phyloP scores from a whole-genome alignment of 495 filamentous ascomycete species.

The Amniculicola lignicola region DNA sequence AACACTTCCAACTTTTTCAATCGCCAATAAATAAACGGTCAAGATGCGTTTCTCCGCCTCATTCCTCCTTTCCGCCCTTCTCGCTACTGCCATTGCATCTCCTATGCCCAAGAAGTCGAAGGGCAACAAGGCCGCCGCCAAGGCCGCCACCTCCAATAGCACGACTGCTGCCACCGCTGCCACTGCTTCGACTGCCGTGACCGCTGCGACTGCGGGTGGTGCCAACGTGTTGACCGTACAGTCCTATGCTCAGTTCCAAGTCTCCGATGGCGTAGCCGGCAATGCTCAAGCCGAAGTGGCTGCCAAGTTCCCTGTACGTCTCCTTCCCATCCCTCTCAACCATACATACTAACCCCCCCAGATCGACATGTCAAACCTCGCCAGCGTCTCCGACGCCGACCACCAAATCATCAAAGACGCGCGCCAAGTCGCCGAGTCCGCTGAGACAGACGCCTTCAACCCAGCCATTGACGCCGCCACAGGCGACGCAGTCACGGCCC shows the following conservation, averaged over 20 bases:
- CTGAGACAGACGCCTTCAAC: constrained; percentile 46
- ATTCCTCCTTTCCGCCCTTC: constrained; percentile 10
- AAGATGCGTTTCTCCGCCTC: constrained; percentile 25
- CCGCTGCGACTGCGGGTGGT: not conserved
- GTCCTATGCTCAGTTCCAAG: constrained; percentile 37
- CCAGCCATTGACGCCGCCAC: constrained; percentile 42
- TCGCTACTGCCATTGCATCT: constrained; percentile 9
- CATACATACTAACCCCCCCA: constrained; percentile 16
- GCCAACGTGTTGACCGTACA: constrained; percentile 11
- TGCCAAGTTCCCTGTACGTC: constrained; percentile 46
- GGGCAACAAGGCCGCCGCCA: not conserved
- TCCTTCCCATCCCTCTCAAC: not conserved
- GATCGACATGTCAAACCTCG: constrained; percentile 43
- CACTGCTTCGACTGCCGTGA: not conserved
- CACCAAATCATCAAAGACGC: constrained; percentile 44
- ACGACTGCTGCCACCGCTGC: too few relatives aligned
- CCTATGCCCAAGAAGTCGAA: constrained; percentile 11
- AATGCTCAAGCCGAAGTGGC: constrained; percentile 46
- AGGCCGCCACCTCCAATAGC: too few relatives aligned
- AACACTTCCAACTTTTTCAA: not conserved
- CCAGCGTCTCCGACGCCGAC: constrained; percentile 40
- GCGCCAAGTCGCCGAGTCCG: constrained; percentile 42
- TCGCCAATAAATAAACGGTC: not conserved
- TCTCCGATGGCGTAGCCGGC: constrained; percentile 46
- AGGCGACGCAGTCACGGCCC: constrained; percentile 34